A percentile compares a stretch with the other conserved stretches of the same genome.
Conservation (phyloP, 495 filamentous ascomycete genomes). For the Choiromyces venosus region DNA sequence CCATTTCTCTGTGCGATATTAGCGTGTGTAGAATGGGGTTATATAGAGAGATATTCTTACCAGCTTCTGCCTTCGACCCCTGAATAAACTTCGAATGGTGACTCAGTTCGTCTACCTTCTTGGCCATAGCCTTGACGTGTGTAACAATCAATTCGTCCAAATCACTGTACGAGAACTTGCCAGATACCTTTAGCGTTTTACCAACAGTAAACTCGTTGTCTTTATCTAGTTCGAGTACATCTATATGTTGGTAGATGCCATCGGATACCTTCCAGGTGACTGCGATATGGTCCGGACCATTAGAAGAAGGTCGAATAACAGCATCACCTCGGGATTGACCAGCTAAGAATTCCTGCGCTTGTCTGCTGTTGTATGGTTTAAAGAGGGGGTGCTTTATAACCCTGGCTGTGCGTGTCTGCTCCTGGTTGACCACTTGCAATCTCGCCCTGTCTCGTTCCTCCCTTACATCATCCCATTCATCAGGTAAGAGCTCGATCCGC, state of each 20-base stretch:
- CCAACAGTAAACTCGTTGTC: conserved; percentile 93
- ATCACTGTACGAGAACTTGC: conserved; percentile 87
- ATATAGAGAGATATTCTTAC: conserved; percentile 52
- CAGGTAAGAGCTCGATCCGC: conserved; percentile 60
- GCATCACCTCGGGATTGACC: conserved; percentile 79
- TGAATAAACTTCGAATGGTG: conserved; percentile 83
- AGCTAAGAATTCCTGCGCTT: conserved; percentile 89
- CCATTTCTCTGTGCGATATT: conserved; percentile 68
- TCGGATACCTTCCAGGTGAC: conserved; percentile 98
- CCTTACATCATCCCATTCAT: conserved; percentile 78
- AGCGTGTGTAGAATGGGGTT: conserved; percentile 36
- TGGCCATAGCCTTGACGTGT: conserved; percentile 94
- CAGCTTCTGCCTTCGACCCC: conserved; percentile 71
- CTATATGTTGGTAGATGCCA: conserved; percentile 90
- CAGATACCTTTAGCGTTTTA: conserved; percentile 70
- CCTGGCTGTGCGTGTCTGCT: conserved; percentile 62
- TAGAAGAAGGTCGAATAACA: conserved; percentile 89
- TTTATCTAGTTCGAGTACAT: conserved; percentile 93
- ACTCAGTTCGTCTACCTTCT: conserved; percentile 93
- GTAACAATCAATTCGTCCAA: conserved; percentile 95
- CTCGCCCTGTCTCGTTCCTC: conserved; percentile 72
- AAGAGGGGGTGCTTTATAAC: conserved; percentile 97
- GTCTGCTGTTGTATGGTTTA: conserved; percentile 81
- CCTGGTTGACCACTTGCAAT: conserved; percentile 50
- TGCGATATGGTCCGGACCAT: conserved; percentile 87